phyloP scores from a whole-genome alignment of 371 early-diverging fungal species.

The Mortierella sp. region DNA sequence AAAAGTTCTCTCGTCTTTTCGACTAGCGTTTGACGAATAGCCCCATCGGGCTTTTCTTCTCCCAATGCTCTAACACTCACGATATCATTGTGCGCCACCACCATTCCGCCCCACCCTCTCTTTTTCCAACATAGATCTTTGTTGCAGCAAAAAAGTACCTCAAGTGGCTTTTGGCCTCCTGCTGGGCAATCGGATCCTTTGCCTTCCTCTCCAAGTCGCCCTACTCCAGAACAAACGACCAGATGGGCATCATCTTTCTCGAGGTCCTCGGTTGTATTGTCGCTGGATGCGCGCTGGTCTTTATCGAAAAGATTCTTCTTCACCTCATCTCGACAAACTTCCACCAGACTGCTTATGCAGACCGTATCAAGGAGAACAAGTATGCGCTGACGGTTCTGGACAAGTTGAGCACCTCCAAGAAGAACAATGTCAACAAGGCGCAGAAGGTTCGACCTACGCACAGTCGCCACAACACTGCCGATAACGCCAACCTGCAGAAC shows the following conservation, averaged over 20 bases:
- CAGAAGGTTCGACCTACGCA: conserved; percentile 32
- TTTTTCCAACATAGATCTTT: conserved; percentile 27
- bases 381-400: conserved; percentile 58
- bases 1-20: not conserved
- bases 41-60: not conserved
- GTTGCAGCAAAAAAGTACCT: conserved; percentile 50
- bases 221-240: conserved; percentile 20
- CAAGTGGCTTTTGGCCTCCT: conserved; percentile 47
- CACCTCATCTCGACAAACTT: conserved; percentile 63
- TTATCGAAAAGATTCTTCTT: conserved; percentile 45
- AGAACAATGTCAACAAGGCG: conserved; percentile 19
- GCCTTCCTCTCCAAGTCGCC: conserved; percentile 38
- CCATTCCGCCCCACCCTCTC: not conserved
- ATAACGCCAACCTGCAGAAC: conserved; percentile 13
- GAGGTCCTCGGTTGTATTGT: conserved; percentile 41
- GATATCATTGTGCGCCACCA: not conserved
- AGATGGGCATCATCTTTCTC: conserved; percentile 34
- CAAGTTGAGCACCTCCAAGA: conserved; percentile 43
- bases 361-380: conserved; percentile 68
- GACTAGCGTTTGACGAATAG: not conserved
- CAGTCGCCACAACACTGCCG: conserved; percentile 41
- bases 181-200: conserved; percentile 55
- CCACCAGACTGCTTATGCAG: conserved; percentile 68
- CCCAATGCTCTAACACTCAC: not conserved
- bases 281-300: conserved; percentile 38